A percentile compares a stretch with the other conserved stretches of the same genome.
Conservation (phyloP, 257 asterid genomes). For the Coffea eugenioides region DNA sequence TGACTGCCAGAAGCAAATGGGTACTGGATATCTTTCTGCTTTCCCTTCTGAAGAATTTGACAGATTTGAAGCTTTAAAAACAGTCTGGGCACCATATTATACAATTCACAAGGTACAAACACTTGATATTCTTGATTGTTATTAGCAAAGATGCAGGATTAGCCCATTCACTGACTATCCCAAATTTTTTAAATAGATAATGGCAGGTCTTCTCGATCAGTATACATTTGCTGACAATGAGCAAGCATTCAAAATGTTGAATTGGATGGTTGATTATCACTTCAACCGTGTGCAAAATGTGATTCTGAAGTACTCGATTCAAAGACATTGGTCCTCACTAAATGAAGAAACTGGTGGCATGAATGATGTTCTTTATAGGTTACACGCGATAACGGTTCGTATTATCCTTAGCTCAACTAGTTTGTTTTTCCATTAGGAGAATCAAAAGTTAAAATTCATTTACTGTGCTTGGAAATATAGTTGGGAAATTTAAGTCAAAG, state of each 20-base stretch:
- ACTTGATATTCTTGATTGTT: background rate
- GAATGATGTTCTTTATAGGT: conserved; percentile 82
- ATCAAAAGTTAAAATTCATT: background rate
- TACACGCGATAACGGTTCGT: conserved; percentile 68
- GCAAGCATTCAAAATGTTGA: conserved; percentile 54
- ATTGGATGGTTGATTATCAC: conserved; percentile 82
- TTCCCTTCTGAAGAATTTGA: conserved; percentile 73
- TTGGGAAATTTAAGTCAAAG: background rate
- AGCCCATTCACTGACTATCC: background rate
- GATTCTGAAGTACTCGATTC: conserved; percentile 53
- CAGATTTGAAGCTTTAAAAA: conserved; percentile 59
- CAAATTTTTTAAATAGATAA: conserved; percentile 39
- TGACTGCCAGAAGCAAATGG: conserved; percentile 61
- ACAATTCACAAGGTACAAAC: conserved; percentile 77
- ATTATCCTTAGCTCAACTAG: background rate
- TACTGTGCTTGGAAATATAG: background rate
- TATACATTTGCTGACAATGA: conserved; percentile 55
- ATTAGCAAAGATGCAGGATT: background rate
- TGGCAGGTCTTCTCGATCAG: conserved; percentile 92
- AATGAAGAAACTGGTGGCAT: conserved; percentile 98
- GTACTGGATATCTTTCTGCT: conserved; percentile 85
- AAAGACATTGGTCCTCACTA: conserved; percentile 64
- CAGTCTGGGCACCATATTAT: conserved; percentile 96
- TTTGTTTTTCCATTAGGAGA: background rate
- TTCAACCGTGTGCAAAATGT: conserved; percentile 76